Percentiles rank a stretch among this genome's conserved stretches.
These are phyloP conservation scores for Mycena rebaudengoi DNA, from an alignment of 768 basidiomycete genomes.

Conservation along the genomic window DNA sequence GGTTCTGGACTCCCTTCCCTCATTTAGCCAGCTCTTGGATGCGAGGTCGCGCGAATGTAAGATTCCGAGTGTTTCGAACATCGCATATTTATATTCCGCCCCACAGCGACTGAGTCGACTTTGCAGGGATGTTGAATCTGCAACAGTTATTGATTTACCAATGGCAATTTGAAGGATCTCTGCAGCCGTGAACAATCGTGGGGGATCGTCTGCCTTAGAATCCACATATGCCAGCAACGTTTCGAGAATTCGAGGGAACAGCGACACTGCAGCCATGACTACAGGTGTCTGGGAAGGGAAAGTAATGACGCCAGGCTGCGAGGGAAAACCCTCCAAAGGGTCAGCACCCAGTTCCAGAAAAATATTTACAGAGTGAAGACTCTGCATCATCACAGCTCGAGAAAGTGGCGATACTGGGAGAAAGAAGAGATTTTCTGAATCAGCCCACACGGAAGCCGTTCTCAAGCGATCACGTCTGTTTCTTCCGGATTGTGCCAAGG, in stretches of 20 bases:
- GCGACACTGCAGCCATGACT: neutral
- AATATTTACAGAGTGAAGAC: neutral
- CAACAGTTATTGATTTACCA: neutral
- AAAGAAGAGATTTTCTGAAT: constrained; percentile 9
- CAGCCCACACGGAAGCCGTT: neutral
- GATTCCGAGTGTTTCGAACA: constrained; percentile 12
- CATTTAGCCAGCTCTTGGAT: too few species aligned
- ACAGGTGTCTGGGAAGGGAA: neutral
- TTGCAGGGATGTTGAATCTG: constrained; percentile 13
- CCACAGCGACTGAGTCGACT: constrained; percentile 14
- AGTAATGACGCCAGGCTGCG: neutral
- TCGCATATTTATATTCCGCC: neutral
- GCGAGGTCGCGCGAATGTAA: constrained; percentile 5
- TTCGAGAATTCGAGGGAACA: neutral
- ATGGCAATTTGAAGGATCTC: neutral
- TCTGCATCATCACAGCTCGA: constrained; percentile 16
- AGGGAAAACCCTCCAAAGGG: constrained; percentile 11
- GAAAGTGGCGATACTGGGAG: constrained; percentile 16
- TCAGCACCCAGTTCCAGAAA: constrained; percentile 11
- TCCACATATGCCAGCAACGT: neutral
- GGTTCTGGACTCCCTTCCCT: neutral
- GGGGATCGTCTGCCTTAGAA: too few species aligned
- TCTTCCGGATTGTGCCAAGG: neutral
- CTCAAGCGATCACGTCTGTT: neutral
- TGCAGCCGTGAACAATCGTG: neutral